Base-by-base conservation (phyloP, 2,329 filamentous ascomycete genomes). In the Pyrenophora teres region DNA sequence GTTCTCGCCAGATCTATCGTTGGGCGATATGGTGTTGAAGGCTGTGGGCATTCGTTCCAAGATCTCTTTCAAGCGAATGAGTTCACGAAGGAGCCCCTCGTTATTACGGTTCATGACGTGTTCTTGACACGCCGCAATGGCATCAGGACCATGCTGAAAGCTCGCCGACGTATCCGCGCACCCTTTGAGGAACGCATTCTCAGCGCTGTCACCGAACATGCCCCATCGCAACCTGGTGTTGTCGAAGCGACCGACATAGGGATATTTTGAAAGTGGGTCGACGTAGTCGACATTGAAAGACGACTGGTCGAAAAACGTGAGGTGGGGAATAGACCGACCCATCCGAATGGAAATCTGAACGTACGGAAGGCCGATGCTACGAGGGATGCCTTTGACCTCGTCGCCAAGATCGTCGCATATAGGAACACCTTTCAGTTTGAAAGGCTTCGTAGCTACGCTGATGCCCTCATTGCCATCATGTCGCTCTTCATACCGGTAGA, bases 291-390 rank as follows among this genome's bases (percentile, higher is more conserved):
- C 71, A 50, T 83, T 83, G 63, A 81, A 81, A 0, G 79, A 81
- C 1, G 79, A 77, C 60, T 83, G 80, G 52, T 83, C 81, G 13
- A 78, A 78, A 55, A 83, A 82, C 0, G 79, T 79, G 12, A 82
- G 73, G 57, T 83, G 80, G 0, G 81, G 80, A 5, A 83, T 73
- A 0, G 79, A 73, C n/a, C 80, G 70, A 15, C 80, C 81, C 76
- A 83, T 80, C 0, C 81, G 74, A 23, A 77, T 74, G 0, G 77
- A 82, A n/a, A 83, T 70, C 59, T 82, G 79, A 52, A 77, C 78
- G 63, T 81, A 82, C 0, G 81, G 79, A 0, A 82, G 69, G 0
- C 78, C 79, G 31, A 83, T 81, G 46, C 72, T 77, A 12, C 70
- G 67, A 0, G 81, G 80, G 7, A 83, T 81, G 0, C 77, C 78